Evolutionary conservation across 306 rosid species (phyloP), one percentile per base, ranked within the genome.

Genomic region (Herpetospermum pedunculosum): DNA sequence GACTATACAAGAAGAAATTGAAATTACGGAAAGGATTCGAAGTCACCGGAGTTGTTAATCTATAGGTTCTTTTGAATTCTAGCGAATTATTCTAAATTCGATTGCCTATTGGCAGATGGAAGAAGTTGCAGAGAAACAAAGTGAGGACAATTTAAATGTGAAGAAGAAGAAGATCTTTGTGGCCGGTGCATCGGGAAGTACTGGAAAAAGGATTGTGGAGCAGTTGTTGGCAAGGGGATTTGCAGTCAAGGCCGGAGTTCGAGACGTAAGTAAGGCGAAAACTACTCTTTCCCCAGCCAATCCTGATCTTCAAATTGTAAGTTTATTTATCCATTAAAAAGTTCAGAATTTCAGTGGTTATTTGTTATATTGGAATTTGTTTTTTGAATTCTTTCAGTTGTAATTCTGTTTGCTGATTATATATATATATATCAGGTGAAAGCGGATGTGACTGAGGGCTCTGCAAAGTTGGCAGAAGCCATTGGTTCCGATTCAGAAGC

Each of bases 371-470:
- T 5, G 38, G 11, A 3, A 28, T 9, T 12, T n/a, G n/a, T 55
- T 9, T 79, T 40, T 52, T 69, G 59, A 14, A 16, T 65, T 43
- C 8, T 29, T 47, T 48, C 34, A 12, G 57, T 38, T 73, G 21
- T 63, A 2, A 59, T 55, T 35, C 37, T 52, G 40, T 81, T 69
- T n/a, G n/a, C n/a, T n/a, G n/a, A n/a, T n/a, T n/a, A n/a, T n/a
- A n/a, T n/a, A n/a, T n/a, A n/a, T n/a, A n/a, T 62, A 5, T 40
- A 2, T 32, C 13, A 91, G 98, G 95, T 93, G 73, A 93, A 76
- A 86, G 97, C 89, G n/a, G 96, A 94, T 82, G 97, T 94, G n/a
- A 91, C 97, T 1, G 91, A 89, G 72, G 96, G 91, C 68, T 81
- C 98, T 81, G 90, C 82, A 2, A 91, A 85, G 92, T 83, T 94